Evolutionary conservation across 257 asterid genomes (phyloP).

Genomic region (Ehretia macrophylla): DNA sequence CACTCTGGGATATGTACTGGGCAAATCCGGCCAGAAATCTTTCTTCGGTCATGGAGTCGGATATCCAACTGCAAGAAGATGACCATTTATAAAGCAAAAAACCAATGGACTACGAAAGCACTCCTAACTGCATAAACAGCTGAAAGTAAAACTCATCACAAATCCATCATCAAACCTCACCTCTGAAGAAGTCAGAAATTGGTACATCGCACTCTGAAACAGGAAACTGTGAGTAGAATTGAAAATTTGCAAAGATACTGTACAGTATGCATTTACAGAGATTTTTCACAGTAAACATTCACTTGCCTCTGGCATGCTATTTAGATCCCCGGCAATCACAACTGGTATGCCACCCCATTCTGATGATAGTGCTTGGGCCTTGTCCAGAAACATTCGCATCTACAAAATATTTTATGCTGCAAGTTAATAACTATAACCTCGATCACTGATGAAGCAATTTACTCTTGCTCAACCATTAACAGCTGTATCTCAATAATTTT

Average conservation of each 20-base stretch:
- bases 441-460: background rate
- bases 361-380: constrained; percentile 63
- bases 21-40: constrained; percentile 64
- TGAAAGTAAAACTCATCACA: constrained; percentile 8
- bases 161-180: constrained; percentile 32
- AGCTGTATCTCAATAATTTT: too few relatives aligned
- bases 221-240: constrained; percentile 14
- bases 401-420: constrained; percentile 18
- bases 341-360: constrained; percentile 84
- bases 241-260: too few relatives aligned
- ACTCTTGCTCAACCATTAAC: background rate
- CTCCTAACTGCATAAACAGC: constrained; percentile 1
- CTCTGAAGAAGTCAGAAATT: constrained; percentile 68
- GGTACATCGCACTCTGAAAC: constrained; percentile 79
- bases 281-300: background rate
- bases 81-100: background rate
- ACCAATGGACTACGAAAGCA: constrained; percentile 10
- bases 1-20: constrained; percentile 21
- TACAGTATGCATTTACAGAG: background rate
- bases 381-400: constrained; percentile 75
- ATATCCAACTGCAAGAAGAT: constrained; percentile 51
- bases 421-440: background rate
- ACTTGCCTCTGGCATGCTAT: constrained; percentile 71
- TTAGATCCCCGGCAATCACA: constrained; percentile 67
- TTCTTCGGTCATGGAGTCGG: constrained; percentile 58